Base-by-base conservation (phyloP, 1,284 basidiomycete species). In the Tilletia horrida region DNA sequence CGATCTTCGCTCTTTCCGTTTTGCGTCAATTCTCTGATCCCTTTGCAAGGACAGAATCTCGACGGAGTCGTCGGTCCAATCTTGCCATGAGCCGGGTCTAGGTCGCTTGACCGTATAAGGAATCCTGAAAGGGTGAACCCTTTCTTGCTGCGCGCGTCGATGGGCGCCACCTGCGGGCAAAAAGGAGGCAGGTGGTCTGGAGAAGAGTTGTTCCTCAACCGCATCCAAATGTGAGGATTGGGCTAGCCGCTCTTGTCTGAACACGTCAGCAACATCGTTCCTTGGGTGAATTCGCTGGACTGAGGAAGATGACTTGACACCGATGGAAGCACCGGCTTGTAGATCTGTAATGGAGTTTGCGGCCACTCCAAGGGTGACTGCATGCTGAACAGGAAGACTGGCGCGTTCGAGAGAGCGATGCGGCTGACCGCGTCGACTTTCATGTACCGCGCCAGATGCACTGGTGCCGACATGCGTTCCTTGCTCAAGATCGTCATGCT, bases 71-170 rank as follows among this genome's bases (percentile, higher is more conserved):
- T 52, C 21, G 52, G 65, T 75, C 71, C 43, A 75, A 63, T 63
- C 71, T 67, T n/a, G 70, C 70, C 40, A 71, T 66, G 21, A 67
- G 29, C 29, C 55, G 1, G 55, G 8, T 40, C n/a, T 64, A 29
- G 74, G 72, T 8, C 71, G 64, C 40, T 67, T 52, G 14, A 69
- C 66, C 66, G 67, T 50, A 44, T 52, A 31, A 13, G 55, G 55
- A 11, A 59, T 16, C 7, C 29, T 25, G 64, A 74, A 78, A 2
- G 75, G 77, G 16, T 76, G 59, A 0, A 78, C 77, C 1, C 73
- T 71, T 64, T 78, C 77, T 6, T 75, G 75, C 35, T 75, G 40
- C 13, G 71, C 72, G 25, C 74, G 75, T 42, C 76, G 72, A 9
- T 52, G 69, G 1, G 75, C 77, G 21, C 77, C 77, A 25, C 71